Conservation (phyloP, 371 early-diverging fungal species). For the Sporodiniella umbellata region DNA sequence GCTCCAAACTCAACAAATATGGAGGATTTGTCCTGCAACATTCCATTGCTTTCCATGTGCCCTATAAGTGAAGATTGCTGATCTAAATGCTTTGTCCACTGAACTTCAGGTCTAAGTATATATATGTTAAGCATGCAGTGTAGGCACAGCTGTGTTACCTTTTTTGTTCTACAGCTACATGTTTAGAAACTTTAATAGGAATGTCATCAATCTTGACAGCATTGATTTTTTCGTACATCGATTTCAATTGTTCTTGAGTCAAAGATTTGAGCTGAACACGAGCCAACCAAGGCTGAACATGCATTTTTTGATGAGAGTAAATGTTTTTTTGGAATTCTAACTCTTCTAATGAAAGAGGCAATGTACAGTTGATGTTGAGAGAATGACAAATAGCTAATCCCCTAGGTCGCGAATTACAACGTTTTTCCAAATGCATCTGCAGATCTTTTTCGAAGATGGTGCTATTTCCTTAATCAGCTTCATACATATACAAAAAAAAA, state of each 20-base stretch:
- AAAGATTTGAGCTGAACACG: conserved; percentile 45
- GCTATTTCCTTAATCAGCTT: conserved; percentile 26
- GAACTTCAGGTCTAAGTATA: conserved; percentile 31
- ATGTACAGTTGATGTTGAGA: conserved; percentile 56
- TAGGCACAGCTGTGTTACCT: conserved; percentile 23
- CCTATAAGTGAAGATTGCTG: conserved; percentile 82
- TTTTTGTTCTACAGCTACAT: conserved; percentile 46
- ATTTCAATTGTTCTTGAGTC: conserved; percentile 34
- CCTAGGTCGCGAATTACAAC: conserved; percentile 71
- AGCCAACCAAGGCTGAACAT: conserved; percentile 46
- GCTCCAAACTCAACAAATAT: conserved; percentile 84
- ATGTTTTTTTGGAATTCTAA: conserved; percentile 45
- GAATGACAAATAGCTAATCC: conserved; percentile 43
- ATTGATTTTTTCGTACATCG: conserved; percentile 48
- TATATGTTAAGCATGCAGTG: neutral
- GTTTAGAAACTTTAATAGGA: conserved; percentile 38
- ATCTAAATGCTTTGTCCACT: conserved; percentile 60
- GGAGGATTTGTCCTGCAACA: conserved; percentile 54
- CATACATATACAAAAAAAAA: too few relatives aligned
- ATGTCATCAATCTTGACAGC: conserved; percentile 44
- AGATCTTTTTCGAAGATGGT: conserved; percentile 66
- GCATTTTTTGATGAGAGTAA: conserved; percentile 38
- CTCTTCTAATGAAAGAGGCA: conserved; percentile 43
- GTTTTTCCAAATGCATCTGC: conserved; percentile 57
- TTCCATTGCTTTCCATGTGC: conserved; percentile 61